Conservation (phyloP, 495 filamentous ascomycete genomes). For the Hyaloscypha hepaticicola region DNA sequence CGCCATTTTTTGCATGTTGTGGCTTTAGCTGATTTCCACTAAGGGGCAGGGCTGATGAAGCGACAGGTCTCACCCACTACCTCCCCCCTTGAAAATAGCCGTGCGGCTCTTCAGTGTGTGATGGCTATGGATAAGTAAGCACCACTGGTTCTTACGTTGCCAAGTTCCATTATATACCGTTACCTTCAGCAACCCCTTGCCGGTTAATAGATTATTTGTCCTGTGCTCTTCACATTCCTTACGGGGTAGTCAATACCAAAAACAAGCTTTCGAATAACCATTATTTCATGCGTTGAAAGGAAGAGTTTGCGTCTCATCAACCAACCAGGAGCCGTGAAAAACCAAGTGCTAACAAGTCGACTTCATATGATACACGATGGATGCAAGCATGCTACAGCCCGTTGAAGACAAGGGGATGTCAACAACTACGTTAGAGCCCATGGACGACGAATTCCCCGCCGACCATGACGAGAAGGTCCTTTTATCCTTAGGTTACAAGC, state of each 20-base stretch:
- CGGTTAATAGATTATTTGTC: neutral
- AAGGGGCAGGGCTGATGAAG: neutral
- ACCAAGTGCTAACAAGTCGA: neutral
- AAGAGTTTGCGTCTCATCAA: neutral
- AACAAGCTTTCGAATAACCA: neutral
- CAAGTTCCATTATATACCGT: neutral
- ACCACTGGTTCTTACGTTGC: neutral
- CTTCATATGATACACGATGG: conserved; percentile 13
- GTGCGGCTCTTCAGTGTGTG: neutral
- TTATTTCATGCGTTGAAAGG: neutral
- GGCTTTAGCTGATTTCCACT: neutral
- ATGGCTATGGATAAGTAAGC: neutral
- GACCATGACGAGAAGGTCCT: conserved; percentile 18
- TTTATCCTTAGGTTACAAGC: conserved; percentile 58
- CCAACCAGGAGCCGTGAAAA: neutral
- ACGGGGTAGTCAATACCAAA: neutral
- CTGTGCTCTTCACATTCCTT: neutral
- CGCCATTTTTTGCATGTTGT: neutral
- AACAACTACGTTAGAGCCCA: conserved; percentile 7
- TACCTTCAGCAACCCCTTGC: neutral
- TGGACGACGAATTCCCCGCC: conserved; percentile 8
- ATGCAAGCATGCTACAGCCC: neutral
- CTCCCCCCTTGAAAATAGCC: neutral
- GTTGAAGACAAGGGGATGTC: neutral
- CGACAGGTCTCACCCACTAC: neutral